A percentile compares a stretch with the other conserved stretches of the same genome.
Evolutionary conservation across 2,329 filamentous ascomycete species (phyloP).

Genomic region (Xylaria polymorpha): DNA sequence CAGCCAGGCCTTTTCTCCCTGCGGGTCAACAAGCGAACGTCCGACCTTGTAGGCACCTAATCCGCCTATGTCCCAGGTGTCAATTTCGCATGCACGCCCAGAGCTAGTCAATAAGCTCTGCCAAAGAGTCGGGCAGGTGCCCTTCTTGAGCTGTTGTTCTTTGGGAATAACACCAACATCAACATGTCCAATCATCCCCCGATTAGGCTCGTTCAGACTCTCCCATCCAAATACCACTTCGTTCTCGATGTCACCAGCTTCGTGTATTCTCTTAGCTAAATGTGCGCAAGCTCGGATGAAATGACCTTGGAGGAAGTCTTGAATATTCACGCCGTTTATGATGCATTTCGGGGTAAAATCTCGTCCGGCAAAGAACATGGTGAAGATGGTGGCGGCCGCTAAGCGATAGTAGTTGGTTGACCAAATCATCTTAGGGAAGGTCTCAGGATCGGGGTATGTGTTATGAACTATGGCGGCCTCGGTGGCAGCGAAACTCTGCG

Average conservation of each 20-base stretch:
- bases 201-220: conserved; percentile 93
- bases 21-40: conserved; percentile 83
- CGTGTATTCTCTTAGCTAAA: conserved; percentile 84
- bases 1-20: conserved; percentile 87
- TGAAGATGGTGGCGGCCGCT: conserved; percentile 90
- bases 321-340: conserved; percentile 94
- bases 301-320: conserved; percentile 91
- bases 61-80: conserved; percentile 92
- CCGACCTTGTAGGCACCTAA: conserved; percentile 94
- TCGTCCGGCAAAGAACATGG: conserved; percentile 88
- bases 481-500: conserved; percentile 83
- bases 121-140: conserved; percentile 92
- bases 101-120: conserved; percentile 93
- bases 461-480: conserved; percentile 96
- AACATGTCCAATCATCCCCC: conserved; percentile 84
- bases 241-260: conserved; percentile 88
- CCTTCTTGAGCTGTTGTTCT: conserved; percentile 91
- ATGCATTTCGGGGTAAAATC: conserved; percentile 97
- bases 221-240: conserved; percentile 95
- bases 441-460: conserved; percentile 83
- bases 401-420: conserved; percentile 95
- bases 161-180: conserved; percentile 85
- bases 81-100: conserved; percentile 87
- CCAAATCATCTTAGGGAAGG: conserved; percentile 99
- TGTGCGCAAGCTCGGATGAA: conserved; percentile 84